These are phyloP conservation scores for Amesomyces nigricolor DNA, from an alignment of 2,329 filamentous ascomycete genomes.

Conservation along the genomic window DNA sequence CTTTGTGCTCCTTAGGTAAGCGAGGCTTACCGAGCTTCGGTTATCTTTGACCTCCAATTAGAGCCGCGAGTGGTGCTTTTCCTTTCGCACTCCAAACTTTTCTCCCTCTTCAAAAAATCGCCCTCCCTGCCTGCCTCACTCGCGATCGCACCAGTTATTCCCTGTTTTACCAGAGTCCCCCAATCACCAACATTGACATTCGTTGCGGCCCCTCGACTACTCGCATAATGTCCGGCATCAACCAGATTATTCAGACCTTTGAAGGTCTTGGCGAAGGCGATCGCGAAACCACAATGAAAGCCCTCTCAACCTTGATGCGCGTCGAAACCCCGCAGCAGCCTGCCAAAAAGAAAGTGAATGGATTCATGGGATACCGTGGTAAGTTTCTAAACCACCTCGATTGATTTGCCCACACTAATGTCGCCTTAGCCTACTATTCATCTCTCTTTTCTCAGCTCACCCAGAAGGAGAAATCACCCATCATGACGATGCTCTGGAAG, in stretches of 20 bases:
- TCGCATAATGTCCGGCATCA: constrained; percentile 13
- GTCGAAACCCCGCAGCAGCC: constrained; percentile 7
- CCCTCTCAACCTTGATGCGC: constrained; percentile 7
- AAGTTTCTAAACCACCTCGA: background rate
- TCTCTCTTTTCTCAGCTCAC: constrained; percentile 22
- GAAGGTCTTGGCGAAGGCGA: constrained; percentile 13
- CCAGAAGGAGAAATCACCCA: constrained; percentile 23
- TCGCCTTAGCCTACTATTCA: constrained; percentile 24
- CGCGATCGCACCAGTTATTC: background rate
- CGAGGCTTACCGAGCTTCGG: background rate
- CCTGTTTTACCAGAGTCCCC: no score
- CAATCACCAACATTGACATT: no score
- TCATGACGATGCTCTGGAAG: constrained; percentile 22
- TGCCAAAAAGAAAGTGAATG: constrained; percentile 26
- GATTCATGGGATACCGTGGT: constrained; percentile 28
- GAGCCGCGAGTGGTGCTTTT: background rate
- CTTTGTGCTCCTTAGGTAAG: constrained; percentile 1
- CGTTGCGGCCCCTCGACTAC: background rate
- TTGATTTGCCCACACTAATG: background rate
- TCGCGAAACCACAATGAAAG: constrained; percentile 1
- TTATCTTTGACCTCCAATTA: background rate
- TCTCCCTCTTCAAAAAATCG: background rate
- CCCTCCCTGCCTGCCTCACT: background rate
- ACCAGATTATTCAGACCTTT: constrained; percentile 18
- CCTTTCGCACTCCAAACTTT: background rate